Evolutionary conservation across 2,329 filamentous ascomycete genomes (phyloP), one percentile per base, ranked within the genome.

Genomic region (Tolypocladium endophyticum): DNA sequence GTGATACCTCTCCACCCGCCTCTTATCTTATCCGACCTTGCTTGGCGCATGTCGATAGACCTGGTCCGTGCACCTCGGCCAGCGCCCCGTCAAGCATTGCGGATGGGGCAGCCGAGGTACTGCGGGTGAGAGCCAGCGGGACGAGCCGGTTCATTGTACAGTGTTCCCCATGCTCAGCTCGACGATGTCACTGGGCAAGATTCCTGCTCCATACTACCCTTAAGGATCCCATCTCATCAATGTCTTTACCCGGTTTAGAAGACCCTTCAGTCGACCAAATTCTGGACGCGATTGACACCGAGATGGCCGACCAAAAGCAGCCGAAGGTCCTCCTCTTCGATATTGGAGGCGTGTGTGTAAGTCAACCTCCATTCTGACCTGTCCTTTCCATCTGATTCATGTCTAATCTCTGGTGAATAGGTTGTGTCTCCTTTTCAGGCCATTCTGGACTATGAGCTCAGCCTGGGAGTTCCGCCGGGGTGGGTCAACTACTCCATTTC

Each of bases 321-420:
- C 89, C 89, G 36, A 88, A 89, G 66, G 89, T 90, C 59, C 77
- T 95, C 38, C 79, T 99, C 28, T 97, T 97, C 73, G 94, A 99
- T 74, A 94, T 99, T 66, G 94, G 94, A 45, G 94, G 94, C 63
- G 94, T 99, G 66, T 95, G 91, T 81, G 93, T 96, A 87, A 80
- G 90, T 86, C 62, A 58, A 58, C 52, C 54, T n/a, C 7, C 11
- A 6, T 52, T 41, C 38, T n/a, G 57, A 20, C 28, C 45, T 28
- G 35, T 25, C 18, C 20, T 20, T n/a, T 4, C 28, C 30, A 36
- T n/a, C n/a, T 28, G 33, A 30, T 3, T 38, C 45, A 20, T 33
- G 28, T 2, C 20, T 41, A 47, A 30, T 14, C n/a, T 25, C 47
- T 25, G n/a, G 18, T 9, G 11, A 3, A 5, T 36, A 96, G 92